Base-by-base conservation (phyloP, 2,329 filamentous ascomycete species). In the Cladosporium sp. region DNA sequence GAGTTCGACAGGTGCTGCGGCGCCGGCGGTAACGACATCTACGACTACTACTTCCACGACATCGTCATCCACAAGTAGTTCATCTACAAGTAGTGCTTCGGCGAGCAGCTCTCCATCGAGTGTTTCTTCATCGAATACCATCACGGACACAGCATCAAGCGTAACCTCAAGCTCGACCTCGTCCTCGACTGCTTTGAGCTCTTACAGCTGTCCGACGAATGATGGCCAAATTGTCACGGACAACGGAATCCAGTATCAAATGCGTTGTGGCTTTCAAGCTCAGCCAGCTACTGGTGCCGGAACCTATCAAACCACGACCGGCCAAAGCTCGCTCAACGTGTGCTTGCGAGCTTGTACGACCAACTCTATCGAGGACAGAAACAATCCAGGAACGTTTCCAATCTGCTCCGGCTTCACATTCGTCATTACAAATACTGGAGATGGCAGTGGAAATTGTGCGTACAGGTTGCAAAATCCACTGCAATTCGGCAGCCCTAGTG, bases 171-270 rank as follows among this genome's bases (percentile, higher is more conserved):
- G n/a, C n/a, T n/a, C n/a, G n/a, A n/a, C n/a, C n/a, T n/a, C 47
- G 28, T 32, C 47, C 20, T 50, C 47, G 2, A 35, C 28, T 32
- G 28, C 47, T n/a, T 15, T 28, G 28, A 28, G 15, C 47, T n/a
- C 47, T 13, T 50, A 50, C 17, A 22, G 28, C 28, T 60, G 58
- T 36, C 60, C 60, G 17, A 49, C 34, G 13, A 54, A 58, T 13
- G 47, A 60, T 36, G 22, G 25, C 10, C 53, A 56, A 42, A 56
- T 42, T 2, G 47, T 62, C 4, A 57, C 56, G 1, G 60, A 62
- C 17, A 22, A 9, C 8, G 58, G 60, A 9, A 20, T 25, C 15
- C 37, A 40, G 24, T 62, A 62, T 35, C 15, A 37, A 4, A 24
- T 62, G 9, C 13, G 32, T 1, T 62, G 61, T 34, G 53, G 57